These are phyloP conservation scores for Arthrobotrys sinensis DNA, from an alignment of 2,329 filamentous ascomycete genomes.

Conservation along the genomic window DNA sequence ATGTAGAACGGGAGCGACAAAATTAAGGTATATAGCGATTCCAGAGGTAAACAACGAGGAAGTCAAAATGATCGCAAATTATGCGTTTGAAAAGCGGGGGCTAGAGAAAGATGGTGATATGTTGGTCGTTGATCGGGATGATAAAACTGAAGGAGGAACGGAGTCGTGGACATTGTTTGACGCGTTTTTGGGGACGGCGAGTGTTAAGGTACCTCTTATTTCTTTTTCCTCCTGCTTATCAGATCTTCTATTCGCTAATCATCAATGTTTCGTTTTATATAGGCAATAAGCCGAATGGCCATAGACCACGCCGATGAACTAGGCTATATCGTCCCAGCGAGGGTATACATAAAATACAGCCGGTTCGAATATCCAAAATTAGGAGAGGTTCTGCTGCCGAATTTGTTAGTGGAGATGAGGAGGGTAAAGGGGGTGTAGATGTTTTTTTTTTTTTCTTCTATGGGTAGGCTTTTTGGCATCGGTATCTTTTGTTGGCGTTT, in stretches of 20 bases:
- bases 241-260: not conserved
- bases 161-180: conserved; percentile 22
- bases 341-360: conserved; percentile 43
- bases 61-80: conserved; percentile 23
- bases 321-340: conserved; percentile 11
- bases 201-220: conserved; percentile 30
- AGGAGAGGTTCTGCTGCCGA: conserved; percentile 24
- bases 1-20: not conserved
- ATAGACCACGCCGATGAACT: conserved; percentile 29
- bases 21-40: conserved; percentile 34
- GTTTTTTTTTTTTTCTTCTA: not conserved
- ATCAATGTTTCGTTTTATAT: not conserved
- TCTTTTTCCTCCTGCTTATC: not conserved
- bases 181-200: conserved; percentile 41
- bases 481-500: too few relatives aligned
- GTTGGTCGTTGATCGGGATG: conserved; percentile 15
- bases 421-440: not conserved
- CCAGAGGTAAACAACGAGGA: conserved; percentile 46
- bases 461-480: not conserved
- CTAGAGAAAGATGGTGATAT: conserved; percentile 20
- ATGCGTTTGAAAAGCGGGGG: conserved; percentile 19
- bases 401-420: conserved; percentile 42
- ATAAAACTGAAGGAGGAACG: not conserved
- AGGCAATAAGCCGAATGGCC: conserved; percentile 44
- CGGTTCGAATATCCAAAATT: conserved; percentile 33